Evolutionary conservation across 192 early-diverging fungal species (phyloP), one percentile per base, ranked within the genome.

Genomic region (Geranomyces michiganensis): DNA sequence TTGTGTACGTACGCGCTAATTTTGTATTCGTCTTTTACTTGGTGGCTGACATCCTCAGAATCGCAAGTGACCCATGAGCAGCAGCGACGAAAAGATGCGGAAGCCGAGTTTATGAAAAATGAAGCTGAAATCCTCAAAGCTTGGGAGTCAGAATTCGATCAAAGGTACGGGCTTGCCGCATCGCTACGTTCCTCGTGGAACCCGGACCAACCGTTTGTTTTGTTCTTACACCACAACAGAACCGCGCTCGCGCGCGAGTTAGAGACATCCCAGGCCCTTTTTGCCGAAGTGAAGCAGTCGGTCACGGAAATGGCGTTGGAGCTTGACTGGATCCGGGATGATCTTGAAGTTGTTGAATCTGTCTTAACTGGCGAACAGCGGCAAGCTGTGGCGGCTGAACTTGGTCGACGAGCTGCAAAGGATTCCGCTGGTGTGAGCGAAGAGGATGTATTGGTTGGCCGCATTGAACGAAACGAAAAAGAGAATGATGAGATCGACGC

Each of bases 111-210:
- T 30, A 41, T 41, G 15, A 49, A 51, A n/a, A 24, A 22, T 21
- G 49, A 68, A 30, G 66, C 46, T 15, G 51, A 68, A 31, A 27
- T 68, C 27, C 32, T 68, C 10, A 44, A 68, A 19, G 66, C 48
- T 5, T 68, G 66, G 66, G 51, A 56, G 17, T 14, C 24, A 48
- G 66, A 68, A 30, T 68, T 53, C 22, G 66, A 68, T 13, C n/a
- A 68, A 55, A 6, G 66, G 66, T 68, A 32, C 6, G 58, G 51
- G 46, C 10, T 24, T 24, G 9, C 24, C 12, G 24, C 24, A 10
- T 24, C 12, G 12, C 24, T 12, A 12, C 14, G 14, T 56, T n/a
- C 14, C 14, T 12, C 14, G 65, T 67, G 15, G 0, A 41, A 29
- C 14, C 62, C 41, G 62, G 12, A 1, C 30, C 15, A 19, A 14